These are phyloP conservation scores for Sphagnum fallax DNA, from an alignment of 228 moss, liverwort and hornwort genomes.

Conservation along the genomic window DNA sequence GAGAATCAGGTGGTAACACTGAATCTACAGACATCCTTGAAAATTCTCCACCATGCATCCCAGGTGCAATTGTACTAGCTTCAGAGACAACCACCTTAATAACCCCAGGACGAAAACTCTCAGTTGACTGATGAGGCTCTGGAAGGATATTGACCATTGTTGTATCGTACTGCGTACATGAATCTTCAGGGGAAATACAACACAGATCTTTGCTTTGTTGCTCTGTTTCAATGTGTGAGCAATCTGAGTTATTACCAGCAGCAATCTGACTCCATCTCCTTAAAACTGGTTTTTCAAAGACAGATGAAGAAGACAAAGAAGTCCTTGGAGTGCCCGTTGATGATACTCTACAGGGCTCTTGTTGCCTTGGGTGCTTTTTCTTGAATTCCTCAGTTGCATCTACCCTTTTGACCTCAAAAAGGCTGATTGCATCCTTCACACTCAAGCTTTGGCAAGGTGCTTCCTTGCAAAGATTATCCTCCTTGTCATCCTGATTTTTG, in stretches of 20 bases:
- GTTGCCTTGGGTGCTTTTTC: constrained; percentile 28
- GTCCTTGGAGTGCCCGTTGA: constrained; percentile 22
- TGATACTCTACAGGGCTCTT: constrained; percentile 32
- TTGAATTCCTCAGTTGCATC: constrained; percentile 19
- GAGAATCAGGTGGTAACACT: background rate
- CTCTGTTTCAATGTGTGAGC: background rate
- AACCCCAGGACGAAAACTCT: constrained; percentile 1
- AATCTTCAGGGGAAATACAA: background rate
- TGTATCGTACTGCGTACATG: background rate
- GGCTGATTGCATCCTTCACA: constrained; percentile 60
- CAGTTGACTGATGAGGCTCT: background rate
- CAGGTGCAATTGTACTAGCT: background rate
- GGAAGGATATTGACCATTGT: no score
- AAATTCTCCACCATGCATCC: background rate
- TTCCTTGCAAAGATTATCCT: background rate
- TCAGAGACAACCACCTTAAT: constrained; percentile 1
- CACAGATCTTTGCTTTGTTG: background rate
- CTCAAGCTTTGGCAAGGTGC: constrained; percentile 11
- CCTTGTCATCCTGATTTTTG: constrained; percentile 17
- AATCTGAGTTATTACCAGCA: background rate
- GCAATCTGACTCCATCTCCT: constrained; percentile 44
- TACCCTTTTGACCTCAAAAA: constrained; percentile 49
- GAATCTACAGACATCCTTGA: background rate
- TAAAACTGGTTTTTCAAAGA: constrained; percentile 20
- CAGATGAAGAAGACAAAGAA: no score